A percentile compares a stretch with the other conserved stretches of the same genome.
Conservation (phyloP, 495 filamentous ascomycete species). For the Aspergillus cavernicola region DNA sequence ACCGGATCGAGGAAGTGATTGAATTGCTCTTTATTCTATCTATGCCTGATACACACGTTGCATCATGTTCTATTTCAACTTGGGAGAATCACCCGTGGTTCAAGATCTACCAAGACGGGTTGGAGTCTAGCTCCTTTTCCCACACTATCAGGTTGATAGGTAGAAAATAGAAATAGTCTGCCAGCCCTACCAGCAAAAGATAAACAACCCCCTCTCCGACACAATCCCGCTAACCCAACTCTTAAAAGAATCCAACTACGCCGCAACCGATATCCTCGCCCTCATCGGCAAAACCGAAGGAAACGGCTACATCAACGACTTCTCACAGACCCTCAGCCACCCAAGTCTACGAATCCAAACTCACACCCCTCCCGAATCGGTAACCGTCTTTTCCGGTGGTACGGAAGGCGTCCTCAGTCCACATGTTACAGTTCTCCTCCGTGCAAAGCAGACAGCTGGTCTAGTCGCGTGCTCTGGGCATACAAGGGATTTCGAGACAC, state of each 20-base stretch:
- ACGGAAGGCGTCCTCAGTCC: slow-evolving; percentile 5
- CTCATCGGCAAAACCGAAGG: slow-evolving; percentile 5
- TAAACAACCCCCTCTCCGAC: background rate
- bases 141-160: no score
- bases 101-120: no score
- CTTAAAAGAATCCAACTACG: background rate
- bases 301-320: slow-evolving; percentile 6
- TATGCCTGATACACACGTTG: no score
- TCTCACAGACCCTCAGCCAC: background rate
- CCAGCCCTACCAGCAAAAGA: no score
- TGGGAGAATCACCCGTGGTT: no score
- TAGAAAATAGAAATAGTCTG: no score
- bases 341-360: background rate
- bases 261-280: background rate
- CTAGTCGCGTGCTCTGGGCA: slow-evolving; percentile 1
- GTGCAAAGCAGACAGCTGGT: background rate
- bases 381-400: slow-evolving; percentile 3
- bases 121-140: no score
- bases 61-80: no score
- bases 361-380: background rate
- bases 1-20: no score
- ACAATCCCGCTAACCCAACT: background rate
- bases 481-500: background rate
- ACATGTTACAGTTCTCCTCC: slow-evolving; percentile 4
- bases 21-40: no score